These are phyloP conservation scores for Neurospora sp. DNA, from an alignment of 495 filamentous ascomycete species.

Conservation along the genomic window DNA sequence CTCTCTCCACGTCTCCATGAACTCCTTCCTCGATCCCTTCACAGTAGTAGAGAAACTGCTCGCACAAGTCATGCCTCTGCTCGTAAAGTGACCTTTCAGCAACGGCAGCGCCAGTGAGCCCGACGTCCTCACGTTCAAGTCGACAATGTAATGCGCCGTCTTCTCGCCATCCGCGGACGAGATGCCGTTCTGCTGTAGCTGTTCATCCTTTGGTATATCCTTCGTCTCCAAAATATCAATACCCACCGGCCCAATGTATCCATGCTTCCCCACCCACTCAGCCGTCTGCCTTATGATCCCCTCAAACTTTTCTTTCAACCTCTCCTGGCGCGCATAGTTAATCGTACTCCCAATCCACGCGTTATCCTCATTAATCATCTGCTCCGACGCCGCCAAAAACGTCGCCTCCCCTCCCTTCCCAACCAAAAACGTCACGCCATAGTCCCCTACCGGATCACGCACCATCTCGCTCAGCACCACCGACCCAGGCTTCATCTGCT, in stretches of 20 bases:
- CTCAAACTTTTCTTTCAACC: slow-evolving; percentile 13
- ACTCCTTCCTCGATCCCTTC: slow-evolving; percentile 7
- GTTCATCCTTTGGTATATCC: not conserved
- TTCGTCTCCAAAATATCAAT: slow-evolving; percentile 21
- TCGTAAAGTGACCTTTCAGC: slow-evolving; percentile 15
- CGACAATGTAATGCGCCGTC: slow-evolving; percentile 24
- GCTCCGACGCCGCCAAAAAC: slow-evolving; percentile 22
- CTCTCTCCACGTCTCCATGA: slow-evolving; percentile 12
- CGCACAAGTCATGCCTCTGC: slow-evolving; percentile 15
- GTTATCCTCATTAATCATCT: slow-evolving; percentile 16
- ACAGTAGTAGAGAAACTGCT: slow-evolving; percentile 14
- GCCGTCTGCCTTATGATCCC: slow-evolving; percentile 13
- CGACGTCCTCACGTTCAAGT: slow-evolving; percentile 26
- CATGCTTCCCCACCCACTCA: slow-evolving; percentile 12
- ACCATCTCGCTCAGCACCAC: slow-evolving; percentile 21
- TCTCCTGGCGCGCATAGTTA: slow-evolving; percentile 15
- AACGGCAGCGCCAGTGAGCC: slow-evolving; percentile 20
- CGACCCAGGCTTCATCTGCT: slow-evolving; percentile 14
- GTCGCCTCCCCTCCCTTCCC: slow-evolving; percentile 6
- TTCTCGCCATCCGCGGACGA: not conserved
- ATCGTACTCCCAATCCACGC: slow-evolving; percentile 25
- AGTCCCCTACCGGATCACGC: slow-evolving; percentile 14
- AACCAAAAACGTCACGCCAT: slow-evolving; percentile 24
- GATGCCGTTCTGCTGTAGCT: not conserved
- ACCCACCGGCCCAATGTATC: slow-evolving; percentile 25